phyloP scores from a whole-genome alignment of 2,329 filamentous ascomycete species.

The Paradendryphiella salina region DNA sequence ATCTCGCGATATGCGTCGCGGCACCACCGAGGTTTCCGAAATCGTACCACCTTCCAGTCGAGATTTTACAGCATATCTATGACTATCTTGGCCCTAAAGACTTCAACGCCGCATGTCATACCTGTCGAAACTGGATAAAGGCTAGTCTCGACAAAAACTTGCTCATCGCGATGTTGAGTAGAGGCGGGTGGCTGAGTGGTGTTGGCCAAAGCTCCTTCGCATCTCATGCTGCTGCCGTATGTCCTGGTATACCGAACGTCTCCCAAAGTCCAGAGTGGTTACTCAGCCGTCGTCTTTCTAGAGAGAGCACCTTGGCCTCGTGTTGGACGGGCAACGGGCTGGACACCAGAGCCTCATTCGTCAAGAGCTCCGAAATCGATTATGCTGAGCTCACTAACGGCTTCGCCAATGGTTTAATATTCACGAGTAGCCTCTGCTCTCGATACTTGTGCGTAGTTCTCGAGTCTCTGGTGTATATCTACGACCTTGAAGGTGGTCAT shows the following conservation, averaged over 20 bases:
- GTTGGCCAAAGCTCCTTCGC: not conserved
- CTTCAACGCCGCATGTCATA: constrained; percentile 64
- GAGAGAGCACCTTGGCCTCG: constrained; percentile 54
- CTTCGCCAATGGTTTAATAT: constrained; percentile 44
- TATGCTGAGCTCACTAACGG: constrained; percentile 42
- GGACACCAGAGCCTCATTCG: constrained; percentile 16
- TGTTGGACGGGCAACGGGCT: constrained; percentile 48
- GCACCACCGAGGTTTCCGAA: constrained; percentile 30
- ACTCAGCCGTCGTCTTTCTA: constrained; percentile 54
- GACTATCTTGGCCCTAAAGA: constrained; percentile 51
- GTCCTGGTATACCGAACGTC: not conserved
- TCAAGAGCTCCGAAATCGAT: constrained; percentile 35
- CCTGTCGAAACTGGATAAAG: constrained; percentile 63
- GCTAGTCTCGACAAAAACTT: constrained; percentile 58
- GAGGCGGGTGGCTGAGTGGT: constrained; percentile 55
- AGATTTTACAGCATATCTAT: constrained; percentile 56
- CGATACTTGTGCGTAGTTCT: constrained; percentile 61
- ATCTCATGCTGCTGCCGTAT: not conserved
- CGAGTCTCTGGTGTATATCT: constrained; percentile 61
- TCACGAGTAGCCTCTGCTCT: constrained; percentile 62
- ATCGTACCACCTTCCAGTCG: constrained; percentile 48
- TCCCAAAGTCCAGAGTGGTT: constrained; percentile 39
- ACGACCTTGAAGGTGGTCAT: constrained; percentile 49
- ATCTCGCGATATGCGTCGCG: constrained; percentile 29
- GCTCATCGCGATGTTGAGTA: constrained; percentile 58